Evolutionary conservation across 352 stramenopile genomes (phyloP).

Genomic region (Plasmopara viticola): DNA sequence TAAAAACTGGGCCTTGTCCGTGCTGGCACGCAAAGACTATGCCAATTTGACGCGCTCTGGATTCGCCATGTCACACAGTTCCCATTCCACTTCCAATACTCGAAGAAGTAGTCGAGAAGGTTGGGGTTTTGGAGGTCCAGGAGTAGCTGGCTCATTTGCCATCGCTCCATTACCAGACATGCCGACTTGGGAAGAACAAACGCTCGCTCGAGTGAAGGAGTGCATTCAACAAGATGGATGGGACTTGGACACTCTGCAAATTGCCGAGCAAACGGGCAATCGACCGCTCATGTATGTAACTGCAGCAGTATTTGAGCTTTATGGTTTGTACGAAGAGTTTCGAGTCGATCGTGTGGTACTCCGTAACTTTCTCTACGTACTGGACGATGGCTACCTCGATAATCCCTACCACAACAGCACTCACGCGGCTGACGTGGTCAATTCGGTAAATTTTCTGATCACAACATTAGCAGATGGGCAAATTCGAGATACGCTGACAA

Average conservation of each 20-base stretch:
- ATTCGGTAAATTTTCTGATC: constrained; percentile 80
- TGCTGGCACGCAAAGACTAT: constrained; percentile 72
- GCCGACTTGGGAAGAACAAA: constrained; percentile 53
- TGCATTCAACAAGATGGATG: constrained; percentile 61
- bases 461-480: constrained; percentile 57
- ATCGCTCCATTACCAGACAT: constrained; percentile 47
- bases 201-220: constrained; percentile 36
- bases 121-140: constrained; percentile 22
- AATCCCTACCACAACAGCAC: constrained; percentile 82
- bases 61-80: constrained; percentile 56
- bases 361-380: constrained; percentile 71
- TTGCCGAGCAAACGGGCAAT: constrained; percentile 59
- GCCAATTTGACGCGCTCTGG: constrained; percentile 42
- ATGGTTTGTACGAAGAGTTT: constrained; percentile 74
- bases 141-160: constrained; percentile 10
- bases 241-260: constrained; percentile 63
- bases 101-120: constrained; percentile 52
- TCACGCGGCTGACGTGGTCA: constrained; percentile 73
- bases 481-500: constrained; percentile 67
- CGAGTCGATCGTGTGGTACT: constrained; percentile 65
- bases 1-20: constrained; percentile 76
- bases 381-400: constrained; percentile 66
- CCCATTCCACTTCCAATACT: constrained; percentile 70
- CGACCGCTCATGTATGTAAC: constrained; percentile 77
- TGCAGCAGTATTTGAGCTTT: constrained; percentile 67